Percentiles rank a stretch among this genome's conserved stretches.
Conservation (phyloP, 805 yeast genomes). For the Pichia pseudocactophila region DNA sequence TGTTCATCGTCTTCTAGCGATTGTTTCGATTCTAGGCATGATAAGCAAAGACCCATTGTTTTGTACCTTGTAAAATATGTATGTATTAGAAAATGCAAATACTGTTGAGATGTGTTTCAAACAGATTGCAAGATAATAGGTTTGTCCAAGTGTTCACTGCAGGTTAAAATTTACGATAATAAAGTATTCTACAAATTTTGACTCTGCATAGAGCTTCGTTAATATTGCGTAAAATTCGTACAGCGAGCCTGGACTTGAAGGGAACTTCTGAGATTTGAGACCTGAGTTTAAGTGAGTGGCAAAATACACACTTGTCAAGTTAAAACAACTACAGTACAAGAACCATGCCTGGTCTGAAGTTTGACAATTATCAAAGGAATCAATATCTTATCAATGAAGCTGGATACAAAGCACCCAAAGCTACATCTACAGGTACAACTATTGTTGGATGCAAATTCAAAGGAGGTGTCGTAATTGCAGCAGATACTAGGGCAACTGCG, state of each 20-base stretch:
- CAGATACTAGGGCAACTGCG: slow-evolving; percentile 96
- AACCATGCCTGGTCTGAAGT: slow-evolving; percentile 79
- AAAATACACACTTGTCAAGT: not conserved
- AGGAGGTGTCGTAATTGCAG: slow-evolving; percentile 95
- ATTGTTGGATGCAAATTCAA: slow-evolving; percentile 92
- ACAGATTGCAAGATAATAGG: no score
- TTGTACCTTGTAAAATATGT: no score
- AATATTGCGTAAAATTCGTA: no score
- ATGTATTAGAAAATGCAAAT: no score
- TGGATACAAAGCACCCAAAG: slow-evolving; percentile 73
- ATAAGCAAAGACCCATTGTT: slow-evolving; percentile 29
- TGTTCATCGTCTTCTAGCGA: slow-evolving; percentile 5
- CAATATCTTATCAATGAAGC: slow-evolving; percentile 51
- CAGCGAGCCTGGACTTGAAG: no score
- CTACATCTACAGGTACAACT: slow-evolving; percentile 98
- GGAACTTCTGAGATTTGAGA: no score
- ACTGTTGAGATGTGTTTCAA: no score
- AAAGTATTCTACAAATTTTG: no score
- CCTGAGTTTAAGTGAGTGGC: no score
- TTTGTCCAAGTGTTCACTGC: no score
- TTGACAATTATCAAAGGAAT: slow-evolving; percentile 91
- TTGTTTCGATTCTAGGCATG: slow-evolving; percentile 20
- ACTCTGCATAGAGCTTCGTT: no score
- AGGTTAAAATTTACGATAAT: no score
- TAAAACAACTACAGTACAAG: not conserved